Evolutionary conservation across 306 rosid genomes (phyloP).

Genomic region (Arachis hypogaea): DNA sequence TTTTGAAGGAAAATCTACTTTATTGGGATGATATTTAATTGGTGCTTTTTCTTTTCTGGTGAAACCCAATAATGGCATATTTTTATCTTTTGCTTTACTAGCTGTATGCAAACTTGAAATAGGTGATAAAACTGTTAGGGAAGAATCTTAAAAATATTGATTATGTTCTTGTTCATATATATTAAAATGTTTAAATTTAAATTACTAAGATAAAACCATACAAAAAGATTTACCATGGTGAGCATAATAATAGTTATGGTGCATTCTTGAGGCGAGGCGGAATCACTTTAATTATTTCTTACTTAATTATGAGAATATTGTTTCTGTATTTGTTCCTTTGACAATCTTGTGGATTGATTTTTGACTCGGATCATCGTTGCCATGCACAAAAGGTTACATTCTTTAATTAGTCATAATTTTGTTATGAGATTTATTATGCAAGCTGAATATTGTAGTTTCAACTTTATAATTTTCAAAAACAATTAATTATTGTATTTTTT

Average conservation of each 20-base stretch:
- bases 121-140: neutral
- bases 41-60: constrained; percentile 26
- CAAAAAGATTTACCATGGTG: neutral
- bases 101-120: constrained; percentile 1
- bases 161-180: neutral
- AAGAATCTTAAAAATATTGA: neutral
- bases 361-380: too few relatives aligned
- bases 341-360: too few relatives aligned
- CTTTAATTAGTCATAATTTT: too few relatives aligned
- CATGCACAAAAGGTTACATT: too few relatives aligned
- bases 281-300: neutral
- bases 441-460: too few relatives aligned
- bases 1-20: constrained; percentile 7
- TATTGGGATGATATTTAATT: neutral
- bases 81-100: constrained; percentile 19
- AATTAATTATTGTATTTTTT: too few relatives aligned
- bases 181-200: neutral
- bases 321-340: too few relatives aligned
- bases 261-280: neutral
- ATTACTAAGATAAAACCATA: neutral
- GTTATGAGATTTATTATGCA: too few relatives aligned
- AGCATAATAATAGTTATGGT: neutral
- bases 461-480: too few relatives aligned
- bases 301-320: neutral
- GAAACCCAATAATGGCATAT: constrained; percentile 24